These are phyloP conservation scores for Penicillium coffeae DNA, from an alignment of 495 filamentous ascomycete species.

Conservation along the genomic window DNA sequence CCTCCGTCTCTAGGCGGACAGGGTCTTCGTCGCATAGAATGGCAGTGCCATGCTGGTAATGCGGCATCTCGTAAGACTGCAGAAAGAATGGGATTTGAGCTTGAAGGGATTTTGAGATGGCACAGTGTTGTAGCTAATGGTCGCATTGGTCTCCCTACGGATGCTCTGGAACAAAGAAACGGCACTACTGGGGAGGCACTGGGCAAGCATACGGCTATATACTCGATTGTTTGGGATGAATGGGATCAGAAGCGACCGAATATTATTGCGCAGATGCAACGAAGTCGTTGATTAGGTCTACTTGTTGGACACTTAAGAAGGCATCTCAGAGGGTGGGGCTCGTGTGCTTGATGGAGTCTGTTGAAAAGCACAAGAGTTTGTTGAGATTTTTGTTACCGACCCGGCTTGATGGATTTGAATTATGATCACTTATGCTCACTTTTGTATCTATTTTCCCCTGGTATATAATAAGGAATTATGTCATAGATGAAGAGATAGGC, in stretches of 20 bases:
- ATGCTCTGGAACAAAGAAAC: slow-evolving; percentile 11
- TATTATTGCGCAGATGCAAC: slow-evolving; percentile 8
- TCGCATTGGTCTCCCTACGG: not conserved
- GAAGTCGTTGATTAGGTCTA: slow-evolving; percentile 1
- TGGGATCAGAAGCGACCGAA: slow-evolving; percentile 9
- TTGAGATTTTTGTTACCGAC: too few species aligned
- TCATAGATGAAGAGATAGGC: too few species aligned
- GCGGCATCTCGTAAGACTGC: slow-evolving; percentile 16
- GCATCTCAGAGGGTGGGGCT: too few species aligned
- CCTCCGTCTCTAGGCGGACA: slow-evolving; percentile 17
- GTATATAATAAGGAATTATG: too few species aligned
- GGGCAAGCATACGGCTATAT: slow-evolving; percentile 10
- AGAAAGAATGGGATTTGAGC: slow-evolving; percentile 24
- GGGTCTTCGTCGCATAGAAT: slow-evolving; percentile 28
- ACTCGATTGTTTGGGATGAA: slow-evolving; percentile 13
- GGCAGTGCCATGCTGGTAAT: slow-evolving; percentile 23
- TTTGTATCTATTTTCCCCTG: too few species aligned
- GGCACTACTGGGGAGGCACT: slow-evolving; percentile 5
- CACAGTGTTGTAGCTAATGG: slow-evolving; percentile 16
- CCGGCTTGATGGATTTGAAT: too few species aligned
- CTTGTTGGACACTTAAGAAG: too few species aligned
- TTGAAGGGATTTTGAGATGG: slow-evolving; percentile 27
- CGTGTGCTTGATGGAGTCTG: too few species aligned
- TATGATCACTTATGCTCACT: too few species aligned
- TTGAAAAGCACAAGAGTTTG: too few species aligned